Conservation (phyloP, 495 filamentous ascomycete species). For the Neurospora sublineolata region DNA sequence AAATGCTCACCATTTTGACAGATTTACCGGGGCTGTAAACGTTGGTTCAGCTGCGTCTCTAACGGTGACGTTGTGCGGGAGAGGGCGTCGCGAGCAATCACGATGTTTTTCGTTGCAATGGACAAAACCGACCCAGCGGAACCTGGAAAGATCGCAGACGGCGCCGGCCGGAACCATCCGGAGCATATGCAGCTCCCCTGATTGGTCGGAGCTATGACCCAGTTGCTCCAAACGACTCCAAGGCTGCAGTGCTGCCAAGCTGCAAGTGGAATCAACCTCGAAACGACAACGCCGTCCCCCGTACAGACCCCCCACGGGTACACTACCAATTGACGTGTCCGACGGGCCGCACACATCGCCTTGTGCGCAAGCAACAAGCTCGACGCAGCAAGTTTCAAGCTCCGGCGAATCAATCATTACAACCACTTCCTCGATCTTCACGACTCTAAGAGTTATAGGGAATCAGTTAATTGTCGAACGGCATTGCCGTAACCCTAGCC, state of each 20-base stretch:
- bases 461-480: not conserved
- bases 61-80: conserved; percentile 7
- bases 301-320: too few species aligned
- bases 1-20: conserved; percentile 28
- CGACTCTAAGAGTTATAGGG: not conserved
- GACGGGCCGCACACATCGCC: not conserved
- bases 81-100: conserved; percentile 4
- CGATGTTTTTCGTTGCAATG: conserved; percentile 13
- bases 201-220: conserved; percentile 31
- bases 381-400: not conserved
- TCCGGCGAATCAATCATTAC: not conserved
- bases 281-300: not conserved
- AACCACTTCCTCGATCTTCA: not conserved
- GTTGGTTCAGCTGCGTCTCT: not conserved
- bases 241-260: not conserved
- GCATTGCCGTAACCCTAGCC: not conserved
- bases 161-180: conserved; percentile 16
- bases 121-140: conserved; percentile 7
- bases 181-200: conserved; percentile 6
- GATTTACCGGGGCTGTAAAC: conserved; percentile 1
- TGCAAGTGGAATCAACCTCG: not conserved
- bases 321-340: not conserved
- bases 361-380: not conserved
- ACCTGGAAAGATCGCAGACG: conserved; percentile 16
- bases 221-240: not conserved